Evolutionary conservation across 1,284 basidiomycete species (phyloP), one percentile per base, ranked within the genome.

Genomic region (Leucoagaricus sp.): DNA sequence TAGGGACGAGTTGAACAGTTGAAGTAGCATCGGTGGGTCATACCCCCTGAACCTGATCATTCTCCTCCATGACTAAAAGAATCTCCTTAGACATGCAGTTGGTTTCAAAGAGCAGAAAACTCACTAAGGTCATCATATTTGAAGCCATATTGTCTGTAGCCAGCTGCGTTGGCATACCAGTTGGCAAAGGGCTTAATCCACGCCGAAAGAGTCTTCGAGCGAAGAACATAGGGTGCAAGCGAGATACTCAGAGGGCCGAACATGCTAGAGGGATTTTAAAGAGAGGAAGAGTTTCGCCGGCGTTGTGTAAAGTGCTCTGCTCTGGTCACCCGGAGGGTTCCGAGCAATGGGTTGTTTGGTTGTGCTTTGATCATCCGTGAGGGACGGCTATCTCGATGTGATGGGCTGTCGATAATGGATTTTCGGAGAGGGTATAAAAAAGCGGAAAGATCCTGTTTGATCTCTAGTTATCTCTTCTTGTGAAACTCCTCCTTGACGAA

Each of bases 101-200:
- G n/a, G n/a, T n/a, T n/a, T n/a, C n/a, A n/a, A n/a, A n/a, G n/a
- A n/a, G n/a, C n/a, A n/a, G 33, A 60, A 42, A 19, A 78, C 91
- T 71, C 65, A 93, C 90, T 77, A 66, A 99, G 84, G 82, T 99
- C 96, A 72, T 99, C 96, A 75, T 97, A 97, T 70, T 85, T 88
- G 73, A 98, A 85, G 65, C 96, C 96, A 72, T 93, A 82, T 73
- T 89, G 83, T 66, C 96, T 85, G 82, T 96, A 93, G 44, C 96
- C 95, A 42, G 89, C 77, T 54, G 87, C 75, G 69, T 90, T 74
- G 64, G 89, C 90, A 72, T 97, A 98, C 80, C 90, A 91, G 67
- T 84, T 81, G 12, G 95, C 92, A 59, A 98, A 62, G 56, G 95
- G 94, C 65, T 86, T 87, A 64, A 97, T 65, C 74, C 83, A 78